These are phyloP conservation scores for Sporothrix luriei DNA, from an alignment of 2,329 filamentous ascomycete species.

Conservation along the genomic window DNA sequence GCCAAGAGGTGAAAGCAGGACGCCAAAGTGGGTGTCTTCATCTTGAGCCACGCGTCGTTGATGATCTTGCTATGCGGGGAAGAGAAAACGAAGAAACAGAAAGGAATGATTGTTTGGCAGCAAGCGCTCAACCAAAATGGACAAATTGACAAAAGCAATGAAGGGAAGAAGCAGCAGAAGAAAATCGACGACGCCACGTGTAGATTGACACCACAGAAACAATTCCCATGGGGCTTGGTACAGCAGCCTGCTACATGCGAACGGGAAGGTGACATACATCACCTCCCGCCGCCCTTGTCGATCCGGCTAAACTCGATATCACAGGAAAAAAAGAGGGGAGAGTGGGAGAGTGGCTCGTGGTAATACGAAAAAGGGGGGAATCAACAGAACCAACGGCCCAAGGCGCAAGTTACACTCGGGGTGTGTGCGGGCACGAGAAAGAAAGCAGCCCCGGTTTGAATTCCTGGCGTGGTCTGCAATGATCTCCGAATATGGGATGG, in stretches of 20 bases:
- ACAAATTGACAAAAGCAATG: background rate
- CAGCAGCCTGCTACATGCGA: background rate
- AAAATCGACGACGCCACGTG: conserved; percentile 6
- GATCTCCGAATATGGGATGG: background rate
- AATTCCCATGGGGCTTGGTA: background rate
- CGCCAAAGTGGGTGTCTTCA: conserved; percentile 23
- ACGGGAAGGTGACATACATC: background rate
- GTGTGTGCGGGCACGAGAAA: background rate
- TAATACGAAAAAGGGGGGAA: background rate
- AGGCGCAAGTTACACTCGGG: background rate
- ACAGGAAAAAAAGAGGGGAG: background rate
- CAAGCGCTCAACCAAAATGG: conserved; percentile 20
- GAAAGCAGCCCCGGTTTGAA: background rate
- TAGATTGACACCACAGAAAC: conserved; percentile 6
- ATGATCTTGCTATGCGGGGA: conserved; percentile 23
- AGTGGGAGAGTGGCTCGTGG: too few species aligned
- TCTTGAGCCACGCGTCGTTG: conserved; percentile 9
- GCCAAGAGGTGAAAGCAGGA: background rate
- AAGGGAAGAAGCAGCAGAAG: background rate
- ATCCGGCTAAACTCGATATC: conserved; percentile 27
- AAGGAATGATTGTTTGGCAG: background rate
- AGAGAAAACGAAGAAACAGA: background rate
- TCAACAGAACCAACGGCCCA: background rate
- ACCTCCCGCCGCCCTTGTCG: background rate
- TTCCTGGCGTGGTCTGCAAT: background rate